Evolutionary conservation across 202 grass and related monocot genomes (phyloP), one percentile per base, ranked within the genome.

Genomic region (Setaria viridis): DNA sequence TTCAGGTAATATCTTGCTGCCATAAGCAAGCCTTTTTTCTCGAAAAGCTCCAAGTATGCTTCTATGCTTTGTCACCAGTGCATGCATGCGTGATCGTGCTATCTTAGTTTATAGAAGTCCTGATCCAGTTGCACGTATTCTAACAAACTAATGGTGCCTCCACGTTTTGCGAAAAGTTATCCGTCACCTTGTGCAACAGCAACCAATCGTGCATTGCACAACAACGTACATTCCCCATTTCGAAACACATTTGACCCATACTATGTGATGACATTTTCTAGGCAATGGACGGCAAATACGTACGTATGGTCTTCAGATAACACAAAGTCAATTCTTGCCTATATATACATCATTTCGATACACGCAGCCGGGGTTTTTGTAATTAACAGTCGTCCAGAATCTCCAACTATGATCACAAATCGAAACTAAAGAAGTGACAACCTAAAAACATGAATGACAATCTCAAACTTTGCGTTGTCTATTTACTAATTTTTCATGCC

Each of bases 161-260:
- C 60, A 87, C 48, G 25, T 67, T 75, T 46, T 53, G 54, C 0
- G 7, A 33, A 69, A 82, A 82, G 62, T 76, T 67, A 8, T 21
- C 41, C 30, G 62, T 77, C 43, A 62, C 54, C 34, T 11, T 33
- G 32, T 80, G 42, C 34, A 51, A n/a, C 66, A 80, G 8, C 34
- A 70, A 15, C 62, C 48, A 58, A 82, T 82, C 79, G 53, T 60
- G 19, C 69, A 57, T 35, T 48, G 69, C 30, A 47, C 29, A 53
- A 2, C 4, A 62, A 6, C 43, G 12, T 17, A 49, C 48, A 51
- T 76, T 70, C 20, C 63, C 67, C 17, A 54, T 68, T 50, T 62
- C 14, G 62, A 59, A 81, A 69, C 70, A 20, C 78, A 60, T 67
- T 81, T 75, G 78, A 75, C 77, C 32, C 35, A 10, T 46, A 46